A percentile compares a stretch with the other conserved stretches of the same genome.
These are phyloP conservation scores for Cytospora piceae DNA, from an alignment of 2,329 filamentous ascomycete genomes.

Conservation along the genomic window DNA sequence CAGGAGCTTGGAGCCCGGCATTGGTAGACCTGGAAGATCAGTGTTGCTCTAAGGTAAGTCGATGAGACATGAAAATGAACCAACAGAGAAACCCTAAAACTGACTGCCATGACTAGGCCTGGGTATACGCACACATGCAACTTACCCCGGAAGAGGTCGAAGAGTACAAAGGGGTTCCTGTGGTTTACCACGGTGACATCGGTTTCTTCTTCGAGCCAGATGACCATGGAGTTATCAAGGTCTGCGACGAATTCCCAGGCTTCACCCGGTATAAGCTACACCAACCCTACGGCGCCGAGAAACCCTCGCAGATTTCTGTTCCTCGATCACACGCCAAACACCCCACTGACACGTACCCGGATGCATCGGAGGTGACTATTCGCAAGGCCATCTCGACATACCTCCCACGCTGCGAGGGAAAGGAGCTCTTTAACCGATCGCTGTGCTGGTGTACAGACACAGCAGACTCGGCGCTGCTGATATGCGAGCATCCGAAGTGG, in stretches of 20 bases:
- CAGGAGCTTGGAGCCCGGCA: slow-evolving; percentile 43
- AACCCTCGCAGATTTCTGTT: slow-evolving; percentile 38
- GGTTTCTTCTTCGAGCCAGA: slow-evolving; percentile 56
- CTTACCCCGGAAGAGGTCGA: slow-evolving; percentile 45
- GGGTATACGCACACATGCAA: slow-evolving; percentile 51
- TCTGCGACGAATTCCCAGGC: slow-evolving; percentile 46
- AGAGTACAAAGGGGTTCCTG: slow-evolving; percentile 46
- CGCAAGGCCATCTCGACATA: slow-evolving; percentile 38
- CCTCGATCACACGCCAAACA: slow-evolving; percentile 44
- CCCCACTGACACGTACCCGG: slow-evolving; percentile 43
- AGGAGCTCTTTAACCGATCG: slow-evolving; percentile 39
- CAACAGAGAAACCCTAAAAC: background rate
- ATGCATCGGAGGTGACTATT: slow-evolving; percentile 40
- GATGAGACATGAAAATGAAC: background rate
- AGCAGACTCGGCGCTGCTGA: slow-evolving; percentile 39
- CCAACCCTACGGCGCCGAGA: slow-evolving; percentile 40
- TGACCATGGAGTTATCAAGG: slow-evolving; percentile 44
- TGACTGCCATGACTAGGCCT: slow-evolving; percentile 39
- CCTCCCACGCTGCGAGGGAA: slow-evolving; percentile 38
- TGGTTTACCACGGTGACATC: slow-evolving; percentile 50
- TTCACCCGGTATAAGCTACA: slow-evolving; percentile 43
- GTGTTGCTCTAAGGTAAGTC: slow-evolving; percentile 42
- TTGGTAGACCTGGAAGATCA: slow-evolving; percentile 44
- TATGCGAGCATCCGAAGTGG: slow-evolving; percentile 45
- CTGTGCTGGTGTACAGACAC: slow-evolving; percentile 44